Evolutionary conservation across 352 stramenopile genomes (phyloP).

Genomic region (Phytopythium ostracodes): DNA sequence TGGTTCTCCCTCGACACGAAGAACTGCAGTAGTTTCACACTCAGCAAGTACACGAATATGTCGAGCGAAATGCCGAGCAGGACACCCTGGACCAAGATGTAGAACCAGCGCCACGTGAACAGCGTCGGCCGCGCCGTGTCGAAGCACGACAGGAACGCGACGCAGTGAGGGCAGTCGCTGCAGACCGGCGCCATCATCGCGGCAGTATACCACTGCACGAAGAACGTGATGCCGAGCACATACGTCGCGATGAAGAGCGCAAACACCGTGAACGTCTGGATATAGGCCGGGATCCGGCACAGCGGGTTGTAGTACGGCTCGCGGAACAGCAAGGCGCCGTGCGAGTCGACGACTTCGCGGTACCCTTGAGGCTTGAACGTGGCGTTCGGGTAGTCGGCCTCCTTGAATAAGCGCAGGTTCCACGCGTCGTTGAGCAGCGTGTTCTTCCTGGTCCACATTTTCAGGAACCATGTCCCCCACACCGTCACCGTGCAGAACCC

Average conservation of each 20-base stretch:
- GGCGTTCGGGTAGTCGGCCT: conserved; percentile 81
- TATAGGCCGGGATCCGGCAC: conserved; percentile 71
- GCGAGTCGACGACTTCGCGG: conserved; percentile 68
- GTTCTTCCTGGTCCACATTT: conserved; percentile 74
- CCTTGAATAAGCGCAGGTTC: conserved; percentile 83
- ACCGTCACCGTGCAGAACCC: conserved; percentile 70
- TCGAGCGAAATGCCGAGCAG: conserved; percentile 81
- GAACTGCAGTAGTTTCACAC: conserved; percentile 78
- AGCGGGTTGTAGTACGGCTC: conserved; percentile 83
- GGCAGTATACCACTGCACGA: conserved; percentile 85
- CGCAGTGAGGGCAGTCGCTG: conserved; percentile 66
- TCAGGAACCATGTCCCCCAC: conserved; percentile 78
- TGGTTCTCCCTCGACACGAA: conserved; percentile 85
- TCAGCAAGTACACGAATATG: conserved; percentile 80
- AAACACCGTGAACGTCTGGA: conserved; percentile 81
- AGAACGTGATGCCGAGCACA: conserved; percentile 76
- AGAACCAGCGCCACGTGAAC: conserved; percentile 71
- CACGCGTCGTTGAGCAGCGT: conserved; percentile 77
- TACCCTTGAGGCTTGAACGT: conserved; percentile 76
- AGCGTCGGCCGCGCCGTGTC: conserved; percentile 69
- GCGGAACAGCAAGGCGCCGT: conserved; percentile 66
- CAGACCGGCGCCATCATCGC: conserved; percentile 84
- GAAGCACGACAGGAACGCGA: conserved; percentile 80
- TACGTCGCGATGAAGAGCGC: conserved; percentile 78
- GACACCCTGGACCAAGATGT: conserved; percentile 82